These are phyloP conservation scores for Chlorella variabilis DNA, from an alignment of 163 green algal species.

Conservation along the genomic window DNA sequence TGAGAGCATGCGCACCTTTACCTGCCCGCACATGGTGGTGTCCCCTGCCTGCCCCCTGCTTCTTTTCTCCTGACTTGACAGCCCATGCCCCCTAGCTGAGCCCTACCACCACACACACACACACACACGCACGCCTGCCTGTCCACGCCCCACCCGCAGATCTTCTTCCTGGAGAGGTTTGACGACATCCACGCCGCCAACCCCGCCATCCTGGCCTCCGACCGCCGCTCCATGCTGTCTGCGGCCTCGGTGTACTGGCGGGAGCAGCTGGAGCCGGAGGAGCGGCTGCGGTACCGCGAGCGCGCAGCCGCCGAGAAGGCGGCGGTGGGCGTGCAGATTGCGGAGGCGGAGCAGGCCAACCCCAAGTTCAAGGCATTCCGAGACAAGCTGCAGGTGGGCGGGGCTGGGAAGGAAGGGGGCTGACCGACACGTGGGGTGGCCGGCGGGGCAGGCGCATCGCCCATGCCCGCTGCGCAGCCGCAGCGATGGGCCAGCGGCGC, in stretches of 20 bases:
- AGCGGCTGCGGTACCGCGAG: conserved; percentile 25
- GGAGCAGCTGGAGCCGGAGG: conserved; percentile 25
- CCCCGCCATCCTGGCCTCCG: conserved; percentile 11
- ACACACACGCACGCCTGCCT: too few relatives aligned
- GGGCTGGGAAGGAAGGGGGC: neutral
- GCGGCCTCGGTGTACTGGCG: conserved; percentile 28
- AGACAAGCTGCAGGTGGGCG: conserved; percentile 33
- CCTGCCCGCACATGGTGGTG: too few relatives aligned
- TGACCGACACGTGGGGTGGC: neutral
- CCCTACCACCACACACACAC: too few relatives aligned
- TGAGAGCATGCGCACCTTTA: too few relatives aligned
- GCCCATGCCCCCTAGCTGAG: too few relatives aligned
- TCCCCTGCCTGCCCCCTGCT: too few relatives aligned
- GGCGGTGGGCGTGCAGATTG: neutral
- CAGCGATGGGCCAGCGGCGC: too few relatives aligned
- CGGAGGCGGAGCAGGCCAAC: conserved; percentile 24
- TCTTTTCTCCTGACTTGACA: too few relatives aligned
- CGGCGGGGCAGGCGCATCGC: too few relatives aligned
- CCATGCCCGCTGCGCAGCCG: too few relatives aligned
- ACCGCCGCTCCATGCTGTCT: conserved; percentile 21
- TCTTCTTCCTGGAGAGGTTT: conserved; percentile 22
- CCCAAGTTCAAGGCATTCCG: conserved; percentile 35
- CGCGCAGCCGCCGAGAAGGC: conserved; percentile 3
- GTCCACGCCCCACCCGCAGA: conserved; percentile 12
- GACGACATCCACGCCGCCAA: conserved; percentile 40